Conservation (phyloP, 2,329 filamentous ascomycete genomes). For the Talaromyces funiculosus region DNA sequence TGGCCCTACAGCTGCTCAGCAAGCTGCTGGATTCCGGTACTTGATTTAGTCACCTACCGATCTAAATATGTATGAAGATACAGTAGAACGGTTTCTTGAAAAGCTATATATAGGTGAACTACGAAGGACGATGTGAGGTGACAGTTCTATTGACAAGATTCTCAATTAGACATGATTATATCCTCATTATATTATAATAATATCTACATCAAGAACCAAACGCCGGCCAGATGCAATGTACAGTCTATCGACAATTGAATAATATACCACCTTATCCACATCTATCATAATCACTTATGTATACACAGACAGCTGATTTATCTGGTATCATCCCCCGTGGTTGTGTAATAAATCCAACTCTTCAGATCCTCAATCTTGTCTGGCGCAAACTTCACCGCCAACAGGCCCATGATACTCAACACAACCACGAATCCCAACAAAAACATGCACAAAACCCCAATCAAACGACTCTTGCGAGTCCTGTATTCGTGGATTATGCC, state of each 20-base stretch:
- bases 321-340: conserved; percentile 19
- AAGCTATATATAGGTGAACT: too few species aligned
- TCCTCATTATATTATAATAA: not conserved
- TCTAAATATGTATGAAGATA: not conserved
- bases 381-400: conserved; percentile 51
- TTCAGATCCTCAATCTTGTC: conserved; percentile 30
- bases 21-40: conserved; percentile 19
- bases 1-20: conserved; percentile 20
- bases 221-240: not conserved
- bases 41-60: not conserved
- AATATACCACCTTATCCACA: not conserved
- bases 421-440: conserved; percentile 59
- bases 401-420: conserved; percentile 59
- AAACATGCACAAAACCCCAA: conserved; percentile 70
- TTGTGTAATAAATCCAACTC: conserved; percentile 32
- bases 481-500: conserved; percentile 85
- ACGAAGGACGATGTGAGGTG: too few species aligned
- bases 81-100: not conserved
- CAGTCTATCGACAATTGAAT: not conserved
- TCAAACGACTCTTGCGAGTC: conserved; percentile 62
- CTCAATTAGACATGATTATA: not conserved
- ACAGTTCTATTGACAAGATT: too few species aligned
- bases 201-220: not conserved
- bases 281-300: too few species aligned
- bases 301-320: not conserved